A percentile compares a stretch with the other conserved stretches of the same genome.
Evolutionary conservation across 31 red algal genomes (phyloP).

Genomic region (Porphyra umbilicalis): DNA sequence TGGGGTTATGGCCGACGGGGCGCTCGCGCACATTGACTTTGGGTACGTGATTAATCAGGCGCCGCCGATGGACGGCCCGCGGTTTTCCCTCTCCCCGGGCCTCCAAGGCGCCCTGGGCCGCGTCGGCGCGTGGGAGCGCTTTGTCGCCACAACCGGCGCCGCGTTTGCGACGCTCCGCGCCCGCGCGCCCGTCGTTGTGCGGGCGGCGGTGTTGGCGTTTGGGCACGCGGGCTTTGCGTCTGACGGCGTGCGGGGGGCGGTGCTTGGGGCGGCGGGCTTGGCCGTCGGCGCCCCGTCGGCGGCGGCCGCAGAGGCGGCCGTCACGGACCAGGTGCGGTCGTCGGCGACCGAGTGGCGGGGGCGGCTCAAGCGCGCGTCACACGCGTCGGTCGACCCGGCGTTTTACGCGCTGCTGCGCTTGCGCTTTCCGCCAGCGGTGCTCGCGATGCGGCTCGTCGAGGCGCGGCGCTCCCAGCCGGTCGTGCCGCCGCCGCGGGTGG

Average conservation of each 20-base stretch:
- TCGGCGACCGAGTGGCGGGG: not conserved
- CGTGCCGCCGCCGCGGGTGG: not conserved
- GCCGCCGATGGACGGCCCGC: conserved; percentile 78
- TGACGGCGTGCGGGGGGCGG: conserved; percentile 34
- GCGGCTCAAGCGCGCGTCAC: not conserved
- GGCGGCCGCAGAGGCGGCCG: conserved; percentile 14
- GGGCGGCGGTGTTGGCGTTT: conserved; percentile 57
- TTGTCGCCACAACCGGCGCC: conserved; percentile 37
- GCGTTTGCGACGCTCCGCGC: conserved; percentile 52
- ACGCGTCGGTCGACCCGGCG: conserved; percentile 2
- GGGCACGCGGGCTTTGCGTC: conserved; percentile 50
- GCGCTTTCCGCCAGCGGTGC: not conserved
- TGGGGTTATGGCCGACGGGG: conserved; percentile 37
- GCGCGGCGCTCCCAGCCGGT: not conserved
- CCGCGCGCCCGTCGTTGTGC: conserved; percentile 34
- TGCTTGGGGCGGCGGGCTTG: conserved; percentile 36
- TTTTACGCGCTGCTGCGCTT: not conserved
- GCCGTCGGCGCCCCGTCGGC: conserved; percentile 48
- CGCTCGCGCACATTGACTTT: conserved; percentile 77
- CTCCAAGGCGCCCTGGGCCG: conserved; percentile 49
- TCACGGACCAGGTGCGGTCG: conserved; percentile 18
- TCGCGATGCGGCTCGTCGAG: not conserved
- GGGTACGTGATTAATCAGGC: conserved; percentile 16
- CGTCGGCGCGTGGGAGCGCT: conserved; percentile 50
- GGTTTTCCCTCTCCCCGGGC: conserved; percentile 63